Percentiles rank a stretch among this genome's conserved stretches.
phyloP scores from a whole-genome alignment of 768 basidiomycete genomes.

The Suillus occidentalis region DNA sequence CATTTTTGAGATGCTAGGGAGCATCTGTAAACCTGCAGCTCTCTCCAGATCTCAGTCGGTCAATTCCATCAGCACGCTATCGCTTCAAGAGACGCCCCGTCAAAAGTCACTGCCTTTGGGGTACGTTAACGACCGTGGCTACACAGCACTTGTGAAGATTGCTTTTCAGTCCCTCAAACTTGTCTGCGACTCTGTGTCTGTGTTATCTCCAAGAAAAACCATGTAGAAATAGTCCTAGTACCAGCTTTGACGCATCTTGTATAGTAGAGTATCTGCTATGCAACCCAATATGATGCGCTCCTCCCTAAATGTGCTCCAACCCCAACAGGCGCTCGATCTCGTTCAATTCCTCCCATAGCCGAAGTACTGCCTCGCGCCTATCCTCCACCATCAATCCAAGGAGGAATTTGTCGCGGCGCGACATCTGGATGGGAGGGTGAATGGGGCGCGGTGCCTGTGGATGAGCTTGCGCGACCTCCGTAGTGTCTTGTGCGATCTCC shows the following conservation, averaged over 20 bases:
- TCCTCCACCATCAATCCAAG: neutral
- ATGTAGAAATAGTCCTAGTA: neutral
- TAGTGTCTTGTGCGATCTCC: neutral
- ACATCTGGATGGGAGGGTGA: neutral
- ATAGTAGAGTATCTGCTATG: no score
- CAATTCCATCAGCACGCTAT: conserved; percentile 44
- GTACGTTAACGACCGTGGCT: conserved; percentile 64
- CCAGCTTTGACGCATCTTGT: no score
- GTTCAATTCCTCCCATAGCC: neutral
- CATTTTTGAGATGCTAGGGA: conserved; percentile 89
- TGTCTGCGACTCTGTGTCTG: conserved; percentile 89
- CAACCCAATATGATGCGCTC: no score
- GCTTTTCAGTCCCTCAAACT: conserved; percentile 93
- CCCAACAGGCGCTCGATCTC: neutral
- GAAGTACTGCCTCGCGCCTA: neutral
- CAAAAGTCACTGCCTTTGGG: conserved; percentile 53
- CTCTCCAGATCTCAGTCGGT: conserved; percentile 36
- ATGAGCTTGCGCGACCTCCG: neutral
- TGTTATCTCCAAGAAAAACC: conserved; percentile 52
- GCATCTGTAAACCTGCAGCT: conserved; percentile 69
- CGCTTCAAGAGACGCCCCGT: conserved; percentile 36
- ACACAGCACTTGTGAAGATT: conserved; percentile 79
- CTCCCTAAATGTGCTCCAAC: neutral
- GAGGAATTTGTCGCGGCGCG: neutral
- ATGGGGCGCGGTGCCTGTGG: neutral